Evolutionary conservation across 208 protist species (phyloP).

Genomic region (Wallacemonas sp.): DNA sequence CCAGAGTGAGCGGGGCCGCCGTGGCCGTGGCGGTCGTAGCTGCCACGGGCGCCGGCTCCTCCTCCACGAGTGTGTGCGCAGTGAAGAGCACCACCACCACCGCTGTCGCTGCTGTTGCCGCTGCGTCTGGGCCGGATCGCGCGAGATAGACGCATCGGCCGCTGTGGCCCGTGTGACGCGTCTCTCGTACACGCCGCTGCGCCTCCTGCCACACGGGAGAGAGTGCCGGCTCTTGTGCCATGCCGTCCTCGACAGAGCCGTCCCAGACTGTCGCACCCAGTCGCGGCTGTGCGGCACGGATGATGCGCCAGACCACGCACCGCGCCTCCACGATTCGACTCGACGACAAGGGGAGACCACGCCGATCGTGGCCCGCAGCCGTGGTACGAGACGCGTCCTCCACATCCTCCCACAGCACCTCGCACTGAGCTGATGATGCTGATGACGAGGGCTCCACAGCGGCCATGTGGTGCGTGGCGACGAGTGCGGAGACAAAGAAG

Average conservation of each 20-base stretch:
- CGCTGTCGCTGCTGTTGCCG: too few species aligned
- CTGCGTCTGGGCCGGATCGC: too few species aligned
- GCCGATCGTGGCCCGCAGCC: not conserved
- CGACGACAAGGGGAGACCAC: too few species aligned
- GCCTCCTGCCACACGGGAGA: not conserved
- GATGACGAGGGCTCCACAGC: not conserved
- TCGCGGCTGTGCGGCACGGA: not conserved
- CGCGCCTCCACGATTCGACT: not conserved
- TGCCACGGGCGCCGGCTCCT: too few species aligned
- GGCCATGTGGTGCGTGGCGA: not conserved
- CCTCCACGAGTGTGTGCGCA: not conserved
- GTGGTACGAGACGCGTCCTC: constrained; percentile 21
- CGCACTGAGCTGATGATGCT: not conserved
- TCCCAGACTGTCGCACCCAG: not conserved
- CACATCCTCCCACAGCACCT: not conserved
- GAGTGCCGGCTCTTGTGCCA: not conserved
- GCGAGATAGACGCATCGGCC: too few species aligned
- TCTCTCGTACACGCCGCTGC: too few species aligned
- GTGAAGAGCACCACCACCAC: not conserved
- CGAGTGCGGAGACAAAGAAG: not conserved
- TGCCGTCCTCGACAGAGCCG: not conserved
- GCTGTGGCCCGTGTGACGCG: too few species aligned
- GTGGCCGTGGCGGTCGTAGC: not conserved
- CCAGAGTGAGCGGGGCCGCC: not conserved
- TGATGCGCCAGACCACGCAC: not conserved